Evolutionary conservation across 305 asterid species (phyloP), one percentile per base, ranked within the genome.

Genomic region (Fraxinus ornus): DNA sequence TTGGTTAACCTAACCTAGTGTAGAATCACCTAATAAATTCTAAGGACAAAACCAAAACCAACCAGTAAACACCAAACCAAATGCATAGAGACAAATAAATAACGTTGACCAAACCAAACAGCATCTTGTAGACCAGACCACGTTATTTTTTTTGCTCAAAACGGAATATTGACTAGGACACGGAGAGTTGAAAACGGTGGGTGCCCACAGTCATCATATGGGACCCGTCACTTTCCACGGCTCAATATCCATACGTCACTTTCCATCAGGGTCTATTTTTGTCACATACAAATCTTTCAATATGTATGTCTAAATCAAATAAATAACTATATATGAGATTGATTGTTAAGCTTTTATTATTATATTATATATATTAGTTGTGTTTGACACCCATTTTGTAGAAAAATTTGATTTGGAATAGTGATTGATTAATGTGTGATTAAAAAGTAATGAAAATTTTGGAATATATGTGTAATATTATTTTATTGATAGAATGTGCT

Each of bases 111-210:
- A 22, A 24, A 57, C 72, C 72, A 64, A 62, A 64, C 3, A 22
- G 72, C 72, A 62, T 22, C 32, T 7, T 8, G 72, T 21, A 62
- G 72, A 62, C 33, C 30, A 19, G 70, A 60, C 2, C 72, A 8
- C 73, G 72, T 62, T 22, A 8, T 62, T n/a, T 9, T 9, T 22
- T 21, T 22, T 64, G 33, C 73, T 24, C 73, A 24, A 24, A 64
- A 64, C 73, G 73, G 73, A 64, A 64, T 64, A 24, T 64, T 64
- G 73, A 24, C 73, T 64, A 64, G 73, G 73, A 64, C 28, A 9
- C 15, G 13, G 6, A 64, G 35, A 22, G n/a, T 64, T 9, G 32
- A 24, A 64, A 64, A 24, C 72, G 33, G 72, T 64, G 73, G 73
- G 15, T 22, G 1, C 73, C 73, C 73, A 64, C 32, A 3, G 33